These are phyloP conservation scores for Penicillium capsulatum DNA, from an alignment of 2,329 filamentous ascomycete species.

Conservation along the genomic window DNA sequence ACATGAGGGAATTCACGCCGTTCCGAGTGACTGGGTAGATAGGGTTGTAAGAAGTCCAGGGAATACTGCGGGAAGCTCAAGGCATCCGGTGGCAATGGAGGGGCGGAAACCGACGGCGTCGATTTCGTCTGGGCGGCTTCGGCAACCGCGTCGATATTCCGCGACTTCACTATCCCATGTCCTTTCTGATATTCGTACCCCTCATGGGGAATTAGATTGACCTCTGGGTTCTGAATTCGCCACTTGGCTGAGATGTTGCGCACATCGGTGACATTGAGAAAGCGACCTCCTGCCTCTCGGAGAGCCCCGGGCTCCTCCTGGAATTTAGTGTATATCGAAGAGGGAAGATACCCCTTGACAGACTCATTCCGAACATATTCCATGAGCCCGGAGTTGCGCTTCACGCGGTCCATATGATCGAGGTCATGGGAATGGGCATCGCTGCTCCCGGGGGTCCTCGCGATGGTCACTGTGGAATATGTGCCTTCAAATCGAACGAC, in stretches of 20 bases:
- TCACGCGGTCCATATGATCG: conserved; percentile 47
- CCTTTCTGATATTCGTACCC: conserved; percentile 45
- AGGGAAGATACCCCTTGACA: conserved; percentile 46
- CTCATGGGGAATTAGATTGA: conserved; percentile 42
- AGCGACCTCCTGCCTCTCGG: conserved; percentile 43
- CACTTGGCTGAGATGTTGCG: conserved; percentile 48
- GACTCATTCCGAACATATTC: conserved; percentile 45
- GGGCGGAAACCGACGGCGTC: conserved; percentile 12
- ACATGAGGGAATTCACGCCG: conserved; percentile 50
- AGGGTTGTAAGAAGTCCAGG: conserved; percentile 48
- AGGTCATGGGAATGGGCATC: conserved; percentile 44
- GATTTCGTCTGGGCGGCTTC: conserved; percentile 10
- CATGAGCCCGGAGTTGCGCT: conserved; percentile 48
- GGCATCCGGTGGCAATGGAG: conserved; percentile 36
- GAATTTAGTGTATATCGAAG: conserved; percentile 48
- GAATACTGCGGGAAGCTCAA: conserved; percentile 44
- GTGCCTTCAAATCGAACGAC: conserved; percentile 44
- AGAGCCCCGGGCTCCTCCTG: conserved; percentile 45
- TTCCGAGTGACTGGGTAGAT: conserved; percentile 44
- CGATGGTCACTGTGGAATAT: conserved; percentile 43
- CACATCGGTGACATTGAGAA: conserved; percentile 46
- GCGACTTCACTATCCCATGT: conserved; percentile 39
- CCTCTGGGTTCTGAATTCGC: conserved; percentile 44
- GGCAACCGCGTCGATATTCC: conserved; percentile 14
- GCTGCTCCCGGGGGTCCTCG: conserved; percentile 40